phyloP scores from a whole-genome alignment of 148 eudicot species.

The Beta vulgaris region DNA sequence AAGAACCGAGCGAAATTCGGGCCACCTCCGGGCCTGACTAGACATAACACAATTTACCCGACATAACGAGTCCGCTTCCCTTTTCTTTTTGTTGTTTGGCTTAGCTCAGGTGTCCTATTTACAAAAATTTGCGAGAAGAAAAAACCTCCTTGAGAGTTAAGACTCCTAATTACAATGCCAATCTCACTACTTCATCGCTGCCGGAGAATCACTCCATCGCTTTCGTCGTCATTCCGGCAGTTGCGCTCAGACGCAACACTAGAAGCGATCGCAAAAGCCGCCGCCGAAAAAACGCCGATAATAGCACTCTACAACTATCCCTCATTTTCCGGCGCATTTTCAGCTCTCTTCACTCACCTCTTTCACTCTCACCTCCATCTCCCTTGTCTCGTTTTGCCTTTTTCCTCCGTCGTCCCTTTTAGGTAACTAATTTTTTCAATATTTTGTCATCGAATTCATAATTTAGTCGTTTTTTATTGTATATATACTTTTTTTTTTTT shows the following conservation, averaged over 20 bases:
- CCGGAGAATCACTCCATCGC: neutral
- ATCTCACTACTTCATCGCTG: slow-evolving; percentile 26
- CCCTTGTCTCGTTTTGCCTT: slow-evolving; percentile 79
- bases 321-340: slow-evolving; percentile 79
- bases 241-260: slow-evolving; percentile 71
- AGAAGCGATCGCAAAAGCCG: slow-evolving; percentile 56
- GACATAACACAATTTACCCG: too few species aligned
- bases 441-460: too few species aligned
- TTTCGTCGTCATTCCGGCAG: slow-evolving; percentile 18
- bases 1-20: too few species aligned
- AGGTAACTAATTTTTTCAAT: slow-evolving; percentile 44
- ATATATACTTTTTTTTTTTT: neutral
- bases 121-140: too few species aligned
- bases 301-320: slow-evolving; percentile 81
- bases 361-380: slow-evolving; percentile 57
- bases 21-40: too few species aligned
- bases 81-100: too few species aligned
- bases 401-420: slow-evolving; percentile 72
- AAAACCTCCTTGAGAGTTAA: too few species aligned
- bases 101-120: too few species aligned
- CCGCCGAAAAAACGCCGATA: slow-evolving; percentile 43
- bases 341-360: slow-evolving; percentile 73
- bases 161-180: neutral
- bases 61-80: too few species aligned
- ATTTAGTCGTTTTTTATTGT: neutral